Base-by-base conservation (phyloP, 148 eudicot genomes). In the Heliamphora exappendiculata region DNA sequence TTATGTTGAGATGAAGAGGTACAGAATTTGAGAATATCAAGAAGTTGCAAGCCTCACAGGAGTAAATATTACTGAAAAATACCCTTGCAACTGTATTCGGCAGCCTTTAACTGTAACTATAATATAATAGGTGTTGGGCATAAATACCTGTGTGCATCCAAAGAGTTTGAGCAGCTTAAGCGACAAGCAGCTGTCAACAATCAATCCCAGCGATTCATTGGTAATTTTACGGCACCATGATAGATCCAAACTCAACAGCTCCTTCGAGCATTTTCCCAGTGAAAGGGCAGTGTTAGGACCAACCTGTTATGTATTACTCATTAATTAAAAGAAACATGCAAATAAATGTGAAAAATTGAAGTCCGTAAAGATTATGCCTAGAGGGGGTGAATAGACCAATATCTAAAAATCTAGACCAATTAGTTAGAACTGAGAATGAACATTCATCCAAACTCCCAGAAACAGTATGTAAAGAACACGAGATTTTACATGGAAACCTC, bases 181-280 rank as follows among this genome's bases (percentile, higher is more conserved):
- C 5, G 79, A 84, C 55, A 51, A 71, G 81, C 86, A 84, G 50
- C 74, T 77, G 64, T 80, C 83, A 19, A 84, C 76, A 70, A 84
- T 80, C 70, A 78, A 75, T 47, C 81, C 81, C 20, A 84, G 68
- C n/a, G 73, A 81, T 44, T 80, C 81, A 47, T 70, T 72, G 7
- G 74, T 80, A 19, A 84, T 78, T 77, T 59, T 78, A 5, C 86
- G 86, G 72, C 86, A 84, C 83, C 83, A 84, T 60, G 86, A 84
- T 39, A 84, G 72, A 66, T 84, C 86, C 83, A 84, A 80, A 64
- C 63, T 54, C 44, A 55, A 64, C 83, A 84, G 47, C 59, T 77
- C 71, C 67, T 54, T 78, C 2, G 84, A 80, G 39, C 69, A 67
- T 63, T 74, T 77, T 74, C 83, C 81, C 7, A 84, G 76, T 47